Conservation (phyloP, 345 rosid genomes). For the Passiflora organensis region DNA sequence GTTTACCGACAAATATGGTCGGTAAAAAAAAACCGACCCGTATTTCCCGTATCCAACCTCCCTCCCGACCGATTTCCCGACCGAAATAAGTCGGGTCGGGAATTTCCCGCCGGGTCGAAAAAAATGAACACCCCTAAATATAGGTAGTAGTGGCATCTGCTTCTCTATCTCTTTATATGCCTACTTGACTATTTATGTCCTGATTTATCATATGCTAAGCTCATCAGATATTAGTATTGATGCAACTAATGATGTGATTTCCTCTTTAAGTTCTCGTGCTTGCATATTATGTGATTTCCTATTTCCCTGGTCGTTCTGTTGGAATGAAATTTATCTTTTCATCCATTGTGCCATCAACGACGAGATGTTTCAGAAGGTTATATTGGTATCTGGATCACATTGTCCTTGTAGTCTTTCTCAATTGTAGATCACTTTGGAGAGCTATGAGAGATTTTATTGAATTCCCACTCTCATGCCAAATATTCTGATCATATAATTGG, state of each 20-base stretch:
- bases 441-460: too few species aligned
- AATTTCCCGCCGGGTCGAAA: too few species aligned
- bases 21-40: too few species aligned
- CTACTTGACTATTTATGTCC: not conserved
- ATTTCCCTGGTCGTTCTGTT: constrained; percentile 70
- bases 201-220: not conserved
- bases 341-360: constrained; percentile 43
- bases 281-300: constrained; percentile 60
- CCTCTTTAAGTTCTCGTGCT: constrained; percentile 49
- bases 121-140: too few species aligned
- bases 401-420: constrained; percentile 9
- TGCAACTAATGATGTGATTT: not conserved
- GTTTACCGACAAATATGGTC: too few species aligned
- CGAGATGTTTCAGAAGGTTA: constrained; percentile 58
- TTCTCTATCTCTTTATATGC: not conserved
- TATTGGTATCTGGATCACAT: not conserved
- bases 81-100: too few species aligned
- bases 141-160: constrained; percentile 43
- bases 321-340: constrained; percentile 59
- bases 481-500: too few species aligned
- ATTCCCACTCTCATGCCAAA: too few species aligned
- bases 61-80: too few species aligned
- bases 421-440: too few species aligned
- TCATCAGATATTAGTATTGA: not conserved
- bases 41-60: too few species aligned